Base-by-base conservation (phyloP, 2,329 filamentous ascomycete species). In the Neonectria hederae region DNA sequence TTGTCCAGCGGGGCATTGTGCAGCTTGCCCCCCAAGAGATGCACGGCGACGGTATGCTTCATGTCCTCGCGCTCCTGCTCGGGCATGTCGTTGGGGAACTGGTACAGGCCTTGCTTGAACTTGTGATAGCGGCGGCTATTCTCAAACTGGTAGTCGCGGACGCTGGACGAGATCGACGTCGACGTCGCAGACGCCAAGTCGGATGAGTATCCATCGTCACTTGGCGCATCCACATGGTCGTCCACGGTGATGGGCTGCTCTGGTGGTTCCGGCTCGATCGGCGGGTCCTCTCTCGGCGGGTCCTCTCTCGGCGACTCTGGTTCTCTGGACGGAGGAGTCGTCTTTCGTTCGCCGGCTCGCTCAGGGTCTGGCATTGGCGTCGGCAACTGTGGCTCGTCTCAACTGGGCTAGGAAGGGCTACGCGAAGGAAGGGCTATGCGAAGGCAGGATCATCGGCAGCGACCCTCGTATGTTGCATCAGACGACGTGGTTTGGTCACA, bases 1-100 rank as follows among this genome's bases (percentile, higher is more conserved):
- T 77, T 72, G 13, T 79, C 72, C 3, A 86, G 69, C 1, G 82
- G 83, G 28, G 82, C 78, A 56, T 79, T 77, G 59, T 81, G 79
- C 14, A 85, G 75, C 53, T 74, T 72, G 0, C 78, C 79, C 2
- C 77, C 75, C 13, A 76, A 73, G 5, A 81, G 59, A 42, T 73
- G 68, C 24, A 82, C 67, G 3, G 77, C 66, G 69, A 80, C 78
- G 22, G 79, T 77, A 55, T 83, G 80, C 62, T 80, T 77, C 76
- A 80, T 81, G 61, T 79, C 79, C 67, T 83, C 80, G 22, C 82
- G 72, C 64, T 80, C 79, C 66, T 82, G 81, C 65, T 83, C 82
- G 3, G 74, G 67, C n/a, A 82, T 77, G 57, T 83, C 82, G 62
- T 83, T 82, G 17, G 79, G 79, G 59, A 80, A 77, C 28, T 76